Evolutionary conservation across 306 rosid genomes (phyloP).

Genomic region (Cucurbita argyrosperma): DNA sequence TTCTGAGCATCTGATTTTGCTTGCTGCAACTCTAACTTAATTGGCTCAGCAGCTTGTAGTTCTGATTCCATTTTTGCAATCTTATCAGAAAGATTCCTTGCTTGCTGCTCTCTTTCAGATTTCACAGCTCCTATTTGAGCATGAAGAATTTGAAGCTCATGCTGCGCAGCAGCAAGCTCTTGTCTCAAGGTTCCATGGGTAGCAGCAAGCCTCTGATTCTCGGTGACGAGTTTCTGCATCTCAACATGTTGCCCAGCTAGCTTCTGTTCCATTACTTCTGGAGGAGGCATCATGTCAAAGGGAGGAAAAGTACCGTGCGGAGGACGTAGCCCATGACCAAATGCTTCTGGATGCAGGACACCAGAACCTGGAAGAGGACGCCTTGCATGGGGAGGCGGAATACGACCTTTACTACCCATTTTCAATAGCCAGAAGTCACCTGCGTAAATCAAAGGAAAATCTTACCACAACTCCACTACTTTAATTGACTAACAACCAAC

Average conservation of each 20-base stretch:
- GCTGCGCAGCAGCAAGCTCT: slow-evolving; percentile 79
- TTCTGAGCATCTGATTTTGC: slow-evolving; percentile 59
- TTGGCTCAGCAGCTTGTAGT: slow-evolving; percentile 35
- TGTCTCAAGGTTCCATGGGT: slow-evolving; percentile 69
- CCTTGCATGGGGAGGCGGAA: slow-evolving; percentile 54
- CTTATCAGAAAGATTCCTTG: slow-evolving; percentile 39
- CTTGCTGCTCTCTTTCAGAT: slow-evolving; percentile 72
- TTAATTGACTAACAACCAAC: not conserved
- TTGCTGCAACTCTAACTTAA: slow-evolving; percentile 62
- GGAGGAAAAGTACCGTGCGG: slow-evolving; percentile 35
- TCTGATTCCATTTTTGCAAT: slow-evolving; percentile 72
- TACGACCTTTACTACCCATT: slow-evolving; percentile 87
- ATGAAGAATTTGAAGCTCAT: slow-evolving; percentile 70
- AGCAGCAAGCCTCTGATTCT: slow-evolving; percentile 76
- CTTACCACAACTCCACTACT: not conserved
- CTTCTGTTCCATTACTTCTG: slow-evolving; percentile 85
- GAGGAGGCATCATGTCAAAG: slow-evolving; percentile 57
- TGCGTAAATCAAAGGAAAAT: not conserved
- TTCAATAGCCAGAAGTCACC: slow-evolving; percentile 2
- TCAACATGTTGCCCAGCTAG: slow-evolving; percentile 77
- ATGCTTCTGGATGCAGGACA: slow-evolving; percentile 32
- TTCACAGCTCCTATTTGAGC: slow-evolving; percentile 51
- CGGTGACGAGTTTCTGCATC: slow-evolving; percentile 65
- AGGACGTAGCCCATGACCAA: slow-evolving; percentile 32
- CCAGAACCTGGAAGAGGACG: slow-evolving; percentile 50